These are phyloP conservation scores for Naegleria gruberi DNA, from an alignment of 208 protist genomes.

Conservation along the genomic window DNA sequence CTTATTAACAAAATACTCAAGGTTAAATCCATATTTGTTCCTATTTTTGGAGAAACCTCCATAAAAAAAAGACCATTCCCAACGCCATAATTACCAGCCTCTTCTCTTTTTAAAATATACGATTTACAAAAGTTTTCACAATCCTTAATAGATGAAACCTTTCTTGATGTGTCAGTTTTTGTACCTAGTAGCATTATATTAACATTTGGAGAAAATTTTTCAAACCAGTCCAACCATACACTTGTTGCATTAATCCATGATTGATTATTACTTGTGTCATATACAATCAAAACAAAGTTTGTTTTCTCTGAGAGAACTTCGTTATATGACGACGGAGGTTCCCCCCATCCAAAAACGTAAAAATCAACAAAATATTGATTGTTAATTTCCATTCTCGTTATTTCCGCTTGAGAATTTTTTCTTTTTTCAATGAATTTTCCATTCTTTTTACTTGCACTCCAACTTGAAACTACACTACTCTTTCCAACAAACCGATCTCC, in stretches of 20 bases:
- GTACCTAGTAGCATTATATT: neutral
- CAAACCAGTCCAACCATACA: neutral
- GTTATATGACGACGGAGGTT: too few relatives aligned
- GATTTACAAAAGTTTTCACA: neutral
- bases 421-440: too few relatives aligned
- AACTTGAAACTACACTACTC: neutral
- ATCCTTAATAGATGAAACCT: neutral
- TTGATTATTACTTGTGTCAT: neutral
- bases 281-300: neutral
- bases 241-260: neutral
- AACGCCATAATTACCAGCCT: neutral
- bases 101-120: neutral
- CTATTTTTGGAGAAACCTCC: neutral
- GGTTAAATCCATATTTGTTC: neutral
- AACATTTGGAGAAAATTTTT: neutral
- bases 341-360: too few relatives aligned
- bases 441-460: too few relatives aligned
- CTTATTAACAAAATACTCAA: neutral
- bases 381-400: too few relatives aligned
- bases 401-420: too few relatives aligned
- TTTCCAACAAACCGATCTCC: neutral
- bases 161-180: neutral
- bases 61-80: neutral
- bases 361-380: too few relatives aligned
- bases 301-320: too few relatives aligned